Evolutionary conservation across 441 rosid species (phyloP), one percentile per base, ranked within the genome.

Genomic region (Lepidium campestre): DNA sequence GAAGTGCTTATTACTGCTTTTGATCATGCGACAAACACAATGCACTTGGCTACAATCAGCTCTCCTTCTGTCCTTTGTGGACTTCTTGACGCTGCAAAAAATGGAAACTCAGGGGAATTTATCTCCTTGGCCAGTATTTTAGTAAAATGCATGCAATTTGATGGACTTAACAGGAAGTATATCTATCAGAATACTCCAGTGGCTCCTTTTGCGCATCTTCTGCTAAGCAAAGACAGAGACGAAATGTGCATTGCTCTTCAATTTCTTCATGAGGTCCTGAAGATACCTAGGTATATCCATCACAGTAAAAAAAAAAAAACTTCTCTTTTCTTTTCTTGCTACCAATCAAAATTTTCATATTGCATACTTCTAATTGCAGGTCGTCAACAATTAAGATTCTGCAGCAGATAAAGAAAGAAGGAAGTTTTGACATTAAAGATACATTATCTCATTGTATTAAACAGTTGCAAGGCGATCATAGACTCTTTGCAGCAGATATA

Each of bases 1-100:
- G 86, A 94, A 85, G 90, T 94, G 22, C 64, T 91, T 34, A 87
- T 91, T 13, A 91, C 96, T 36, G 89, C 97, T 53, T 91, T 94
- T 68, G 96, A 94, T 75, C 71, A 77, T 53, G 83, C 79, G 32
- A 88, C 99, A 23, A 94, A 89, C 64, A 88, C 79, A 11, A 71
- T 41, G 73, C 93, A 87, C 77, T 78, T 94, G 76, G 87, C 89
- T 10, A 82, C 77, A 20, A 85, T 94, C 60, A 86, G 78, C 69
- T 87, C 96, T 7, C 99, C 97, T 12, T 71, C 59, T 17, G 83
- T 89, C 44, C 89, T 94, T 22, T 69, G 78, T 20, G 81, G 87
- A 67, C 86, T 91, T 35, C 77, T 86, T n/a, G 89, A 91, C 67
- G 82, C 86, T 27, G 91, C 86, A 13, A 84, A 81, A 70, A 64